Percentiles rank a stretch among this genome's conserved stretches.
Evolutionary conservation across 176 grass and related monocot species (phyloP).

Genomic region (Zizania latifolia): DNA sequence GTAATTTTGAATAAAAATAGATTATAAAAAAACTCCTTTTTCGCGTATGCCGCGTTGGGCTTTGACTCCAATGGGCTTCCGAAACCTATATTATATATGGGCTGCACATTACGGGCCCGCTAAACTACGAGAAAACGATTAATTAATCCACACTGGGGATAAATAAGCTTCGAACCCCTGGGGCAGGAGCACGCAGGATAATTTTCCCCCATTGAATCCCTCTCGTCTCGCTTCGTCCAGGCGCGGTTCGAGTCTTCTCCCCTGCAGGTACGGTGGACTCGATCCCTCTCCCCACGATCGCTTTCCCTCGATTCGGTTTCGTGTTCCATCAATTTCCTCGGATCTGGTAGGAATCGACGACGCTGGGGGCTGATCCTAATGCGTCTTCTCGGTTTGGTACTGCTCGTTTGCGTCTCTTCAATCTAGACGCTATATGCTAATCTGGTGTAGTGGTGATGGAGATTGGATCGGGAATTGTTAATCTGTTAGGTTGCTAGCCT

Average conservation of each 20-base stretch:
- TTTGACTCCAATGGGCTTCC: not conserved
- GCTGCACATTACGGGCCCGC: not conserved
- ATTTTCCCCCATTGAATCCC: conserved; percentile 8
- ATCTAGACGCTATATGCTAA: too few relatives aligned
- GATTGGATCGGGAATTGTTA: too few relatives aligned
- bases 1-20: too few relatives aligned
- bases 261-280: not conserved
- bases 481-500: not conserved
- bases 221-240: not conserved
- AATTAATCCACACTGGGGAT: not conserved
- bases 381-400: not conserved
- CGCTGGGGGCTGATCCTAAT: not conserved
- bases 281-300: not conserved
- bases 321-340: not conserved
- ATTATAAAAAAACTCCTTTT: too few relatives aligned
- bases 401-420: too few relatives aligned
- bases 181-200: not conserved
- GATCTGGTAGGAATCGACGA: conserved; percentile 3
- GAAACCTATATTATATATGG: not conserved
- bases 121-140: not conserved
- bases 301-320: not conserved
- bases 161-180: not conserved
- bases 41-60: not conserved
- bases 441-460: too few relatives aligned
- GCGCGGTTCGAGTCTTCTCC: conserved; percentile 3